Evolutionary conservation across 225 moss, liverwort and hornwort species (phyloP), one percentile per base, ranked within the genome.

Genomic region (Bryum argenteum): DNA sequence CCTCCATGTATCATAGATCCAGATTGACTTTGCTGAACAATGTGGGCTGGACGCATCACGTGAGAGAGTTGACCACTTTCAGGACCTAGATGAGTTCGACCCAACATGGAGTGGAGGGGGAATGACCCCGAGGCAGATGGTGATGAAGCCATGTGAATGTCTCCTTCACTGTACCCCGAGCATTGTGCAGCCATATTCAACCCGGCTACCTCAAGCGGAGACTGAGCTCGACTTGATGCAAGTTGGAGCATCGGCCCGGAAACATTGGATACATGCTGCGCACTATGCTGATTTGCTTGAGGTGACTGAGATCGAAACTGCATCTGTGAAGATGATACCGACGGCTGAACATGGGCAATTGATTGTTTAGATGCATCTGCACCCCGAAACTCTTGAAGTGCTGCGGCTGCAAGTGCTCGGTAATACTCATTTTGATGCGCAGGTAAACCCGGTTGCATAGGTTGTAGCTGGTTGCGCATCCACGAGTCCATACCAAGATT

Each of bases 321-420:
- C 63, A 76, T 74, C 41, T 81, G 84, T 66, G 80, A 85, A 41
- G 85, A 69, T 28, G 90, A 85, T 51, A 75, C 77, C 41, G 83
- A 88, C 76, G 90, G 79, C 62, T 83, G 85, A 56, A 69, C 75
- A 66, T 76, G 76, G 70, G 83, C 76, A 22, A 91, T 81, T 54
- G 91, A 26, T 14, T 83, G 89, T 68, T 93, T 96, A 17, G 91
- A 71, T 43, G 84, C 52, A 64, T 94, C 94, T 54, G 51, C 56
- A 76, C 60, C 40, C 17, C 93, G 86, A 60, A 93, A 65, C 72
- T 96, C 95, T 79, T 91, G 93, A 52, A 96, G 82, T 24, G 95
- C 95, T 72, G 93, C 91, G 47, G 96, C 96, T 69, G 96, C 93
- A 80, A 93, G 85, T 41, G 88, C 88, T 58, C 88, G 83, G 73